Evolutionary conservation across 805 yeast species (phyloP).

Genomic region (Kodamaea kaohsiungensis): DNA sequence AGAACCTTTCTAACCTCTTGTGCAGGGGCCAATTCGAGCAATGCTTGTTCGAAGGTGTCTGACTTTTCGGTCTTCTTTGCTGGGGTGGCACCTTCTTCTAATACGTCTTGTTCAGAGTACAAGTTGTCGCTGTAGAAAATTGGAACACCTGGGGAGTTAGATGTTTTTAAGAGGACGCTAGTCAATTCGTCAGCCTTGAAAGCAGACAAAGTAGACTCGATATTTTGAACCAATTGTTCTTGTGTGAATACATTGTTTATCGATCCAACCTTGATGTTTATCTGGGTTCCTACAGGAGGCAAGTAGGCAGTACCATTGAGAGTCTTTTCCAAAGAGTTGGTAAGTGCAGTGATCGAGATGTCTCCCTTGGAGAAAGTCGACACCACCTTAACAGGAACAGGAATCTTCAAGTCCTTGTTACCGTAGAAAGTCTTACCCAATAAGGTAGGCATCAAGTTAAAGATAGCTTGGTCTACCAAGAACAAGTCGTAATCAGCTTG

Average conservation of each 20-base stretch:
- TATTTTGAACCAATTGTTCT: slow-evolving; percentile 59
- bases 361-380: slow-evolving; percentile 32
- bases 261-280: slow-evolving; percentile 69
- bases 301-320: slow-evolving; percentile 58
- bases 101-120: slow-evolving; percentile 51
- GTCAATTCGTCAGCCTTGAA: slow-evolving; percentile 51
- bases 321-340: slow-evolving; percentile 59
- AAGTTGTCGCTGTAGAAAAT: slow-evolving; percentile 66
- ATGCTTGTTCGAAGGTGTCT: slow-evolving; percentile 61
- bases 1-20: slow-evolving; percentile 67
- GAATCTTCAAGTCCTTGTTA: slow-evolving; percentile 54
- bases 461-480: slow-evolving; percentile 79
- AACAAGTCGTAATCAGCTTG: slow-evolving; percentile 69
- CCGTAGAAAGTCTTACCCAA: slow-evolving; percentile 78
- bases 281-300: slow-evolving; percentile 72
- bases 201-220: slow-evolving; percentile 51
- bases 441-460: slow-evolving; percentile 77
- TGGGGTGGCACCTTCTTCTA: slow-evolving; percentile 28
- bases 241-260: slow-evolving; percentile 37
- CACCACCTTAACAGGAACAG: slow-evolving; percentile 60
- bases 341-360: slow-evolving; percentile 51
- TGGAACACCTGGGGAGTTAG: slow-evolving; percentile 81
- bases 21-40: slow-evolving; percentile 78
- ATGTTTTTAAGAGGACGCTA: slow-evolving; percentile 64
- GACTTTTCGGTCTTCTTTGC: slow-evolving; percentile 26